These are phyloP conservation scores for Stagonosporopsis cucurbitacearum DNA, from an alignment of 2,329 filamentous ascomycete genomes.

Conservation along the genomic window DNA sequence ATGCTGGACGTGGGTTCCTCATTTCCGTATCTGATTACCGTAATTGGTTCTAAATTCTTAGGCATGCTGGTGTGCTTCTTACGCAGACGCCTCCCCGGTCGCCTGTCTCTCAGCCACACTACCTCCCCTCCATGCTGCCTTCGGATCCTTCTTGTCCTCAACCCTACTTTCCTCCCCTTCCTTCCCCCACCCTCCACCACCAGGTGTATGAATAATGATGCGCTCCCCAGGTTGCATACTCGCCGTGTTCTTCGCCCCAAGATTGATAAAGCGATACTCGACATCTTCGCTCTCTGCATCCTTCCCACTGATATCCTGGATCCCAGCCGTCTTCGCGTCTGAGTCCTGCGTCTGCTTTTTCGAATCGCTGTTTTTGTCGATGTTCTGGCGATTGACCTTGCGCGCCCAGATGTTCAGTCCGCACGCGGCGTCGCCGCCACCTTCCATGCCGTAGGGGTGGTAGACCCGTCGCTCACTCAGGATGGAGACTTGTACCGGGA, in stretches of 20 bases:
- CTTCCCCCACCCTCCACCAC: slow-evolving; percentile 78
- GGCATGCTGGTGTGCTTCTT: not conserved
- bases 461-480: slow-evolving; percentile 78
- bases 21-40: too few species aligned
- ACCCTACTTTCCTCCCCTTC: slow-evolving; percentile 63
- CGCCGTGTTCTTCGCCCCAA: slow-evolving; percentile 81
- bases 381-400: slow-evolving; percentile 57
- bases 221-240: slow-evolving; percentile 77
- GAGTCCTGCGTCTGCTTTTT: slow-evolving; percentile 29
- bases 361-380: slow-evolving; percentile 35
- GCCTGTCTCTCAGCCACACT: slow-evolving; percentile 63
- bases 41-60: too few species aligned
- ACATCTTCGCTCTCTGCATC: slow-evolving; percentile 52
- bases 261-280: slow-evolving; percentile 68
- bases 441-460: slow-evolving; percentile 80
- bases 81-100: slow-evolving; percentile 55
- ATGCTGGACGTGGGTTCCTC: too few species aligned
- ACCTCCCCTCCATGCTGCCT: slow-evolving; percentile 65
- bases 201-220: slow-evolving; percentile 79
- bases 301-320: slow-evolving; percentile 29
- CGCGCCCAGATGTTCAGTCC: slow-evolving; percentile 90
- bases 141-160: slow-evolving; percentile 62
- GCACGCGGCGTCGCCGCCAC: slow-evolving; percentile 78
- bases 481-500: slow-evolving; percentile 79
- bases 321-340: slow-evolving; percentile 51